These are phyloP conservation scores for Fusarium torulosum DNA, from an alignment of 2,329 filamentous ascomycete genomes.

Conservation along the genomic window DNA sequence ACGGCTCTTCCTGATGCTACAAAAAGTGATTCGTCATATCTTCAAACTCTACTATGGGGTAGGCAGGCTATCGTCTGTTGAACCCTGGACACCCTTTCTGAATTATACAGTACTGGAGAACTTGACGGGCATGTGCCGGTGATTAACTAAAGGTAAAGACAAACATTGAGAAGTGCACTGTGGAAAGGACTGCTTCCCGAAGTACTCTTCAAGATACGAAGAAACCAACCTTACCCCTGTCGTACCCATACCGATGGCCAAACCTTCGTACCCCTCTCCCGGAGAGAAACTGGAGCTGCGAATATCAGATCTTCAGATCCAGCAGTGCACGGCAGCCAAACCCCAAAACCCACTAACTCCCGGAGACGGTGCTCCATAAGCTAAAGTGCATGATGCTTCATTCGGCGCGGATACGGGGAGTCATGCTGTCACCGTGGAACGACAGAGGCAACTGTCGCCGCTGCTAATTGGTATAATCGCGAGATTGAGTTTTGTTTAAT, in stretches of 20 bases:
- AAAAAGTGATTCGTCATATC: slow-evolving; percentile 46
- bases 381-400: slow-evolving; percentile 5
- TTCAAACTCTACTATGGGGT: slow-evolving; percentile 10
- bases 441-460: slow-evolving; percentile 1
- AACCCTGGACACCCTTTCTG: slow-evolving; percentile 13
- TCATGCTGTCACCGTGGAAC: slow-evolving; percentile 13
- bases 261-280: slow-evolving; percentile 35
- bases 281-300: slow-evolving; percentile 26
- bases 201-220: slow-evolving; percentile 11
- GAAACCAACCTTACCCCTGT: slow-evolving; percentile 21
- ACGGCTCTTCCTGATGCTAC: slow-evolving; percentile 21
- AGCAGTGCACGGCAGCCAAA: slow-evolving; percentile 34
- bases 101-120: slow-evolving; percentile 27
- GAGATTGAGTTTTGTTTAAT: neutral
- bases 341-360: slow-evolving; percentile 20
- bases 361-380: slow-evolving; percentile 37
- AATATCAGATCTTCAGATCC: slow-evolving; percentile 40
- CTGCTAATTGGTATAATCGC: neutral
- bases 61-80: slow-evolving; percentile 23
- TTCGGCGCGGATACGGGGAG: slow-evolving; percentile 10
- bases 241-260: slow-evolving; percentile 10
- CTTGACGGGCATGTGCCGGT: slow-evolving; percentile 6
- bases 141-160: neutral
- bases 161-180: slow-evolving; percentile 27
- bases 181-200: slow-evolving; percentile 26